Evolutionary conservation across 495 filamentous ascomycete genomes (phyloP).

Genomic region (Hyaloscypha variabilis): DNA sequence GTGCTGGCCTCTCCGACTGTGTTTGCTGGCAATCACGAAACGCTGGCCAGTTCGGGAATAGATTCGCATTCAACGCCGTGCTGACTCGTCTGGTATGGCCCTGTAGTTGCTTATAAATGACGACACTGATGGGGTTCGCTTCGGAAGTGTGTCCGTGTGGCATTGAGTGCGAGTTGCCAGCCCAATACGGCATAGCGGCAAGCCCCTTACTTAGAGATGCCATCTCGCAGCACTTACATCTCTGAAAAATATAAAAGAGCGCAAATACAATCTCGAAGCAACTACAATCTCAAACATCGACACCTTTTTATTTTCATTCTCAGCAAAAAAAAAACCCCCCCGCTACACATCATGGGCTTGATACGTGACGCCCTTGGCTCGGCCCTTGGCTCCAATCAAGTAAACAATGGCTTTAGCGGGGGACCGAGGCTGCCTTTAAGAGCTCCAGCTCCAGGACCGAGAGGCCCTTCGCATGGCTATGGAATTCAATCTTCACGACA

Average conservation of each 20-base stretch:
- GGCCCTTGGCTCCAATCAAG: conserved; percentile 1
- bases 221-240: not conserved
- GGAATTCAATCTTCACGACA: not conserved
- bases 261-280: not conserved
- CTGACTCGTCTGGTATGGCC: too few relatives aligned
- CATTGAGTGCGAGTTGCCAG: not conserved
- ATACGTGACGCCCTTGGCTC: conserved; percentile 1
- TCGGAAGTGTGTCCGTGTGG: not conserved
- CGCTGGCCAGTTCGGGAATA: not conserved
- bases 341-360: not conserved
- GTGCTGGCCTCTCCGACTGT: conserved; percentile 1
- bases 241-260: not conserved
- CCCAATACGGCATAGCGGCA: not conserved
- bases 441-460: not conserved
- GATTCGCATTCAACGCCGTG: not conserved
- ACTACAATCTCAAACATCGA: not conserved
- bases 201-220: not conserved
- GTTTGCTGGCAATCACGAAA: conserved; percentile 1
- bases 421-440: not conserved
- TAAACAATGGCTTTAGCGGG: not conserved
- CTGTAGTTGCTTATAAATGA: too few relatives aligned
- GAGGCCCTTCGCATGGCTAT: not conserved
- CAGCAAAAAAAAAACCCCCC: not conserved
- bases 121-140: too few relatives aligned
- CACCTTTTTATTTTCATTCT: not conserved